Evolutionary conservation across 2,329 filamentous ascomycete species (phyloP).

Genomic region (Curvularia hawaiiensis): DNA sequence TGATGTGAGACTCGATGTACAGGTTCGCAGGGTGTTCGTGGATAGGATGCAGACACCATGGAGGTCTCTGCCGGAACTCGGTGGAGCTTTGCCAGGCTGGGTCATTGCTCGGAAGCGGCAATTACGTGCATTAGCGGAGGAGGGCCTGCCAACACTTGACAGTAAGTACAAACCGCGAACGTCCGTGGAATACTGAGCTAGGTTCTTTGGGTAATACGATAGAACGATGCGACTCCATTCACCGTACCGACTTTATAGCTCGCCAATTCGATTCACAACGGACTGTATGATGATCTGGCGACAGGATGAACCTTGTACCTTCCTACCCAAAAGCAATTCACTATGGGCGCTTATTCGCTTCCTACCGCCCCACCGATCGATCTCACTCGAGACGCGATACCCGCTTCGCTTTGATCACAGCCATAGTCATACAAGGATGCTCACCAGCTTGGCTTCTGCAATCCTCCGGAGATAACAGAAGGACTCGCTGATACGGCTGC

Average conservation of each 20-base stretch:
- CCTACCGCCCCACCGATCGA: conserved; percentile 8
- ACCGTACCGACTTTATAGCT: conserved; percentile 3
- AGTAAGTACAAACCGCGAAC: conserved; percentile 11
- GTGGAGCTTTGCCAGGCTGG: neutral
- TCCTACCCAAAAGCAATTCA: conserved; percentile 8
- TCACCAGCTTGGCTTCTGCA: neutral
- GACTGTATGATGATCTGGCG: conserved; percentile 8
- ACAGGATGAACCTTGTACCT: conserved; percentile 7
- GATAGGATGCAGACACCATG: neutral
- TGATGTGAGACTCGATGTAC: neutral
- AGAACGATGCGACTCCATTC: neutral
- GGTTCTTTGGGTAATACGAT: neutral
- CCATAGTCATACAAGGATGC: neutral
- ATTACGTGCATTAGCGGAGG: conserved; percentile 4
- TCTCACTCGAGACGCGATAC: conserved; percentile 9
- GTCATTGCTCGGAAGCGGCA: conserved; percentile 5
- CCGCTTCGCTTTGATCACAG: conserved; percentile 5
- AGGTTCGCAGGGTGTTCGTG: neutral
- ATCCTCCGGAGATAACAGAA: neutral
- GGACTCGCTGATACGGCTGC: neutral
- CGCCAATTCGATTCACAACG: conserved; percentile 3
- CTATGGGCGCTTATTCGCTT: conserved; percentile 10
- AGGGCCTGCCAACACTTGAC: conserved; percentile 1
- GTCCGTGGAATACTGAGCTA: neutral
- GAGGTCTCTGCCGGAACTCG: neutral